phyloP scores from a whole-genome alignment of 768 basidiomycete species.

The Cystobasidium onofrii region DNA sequence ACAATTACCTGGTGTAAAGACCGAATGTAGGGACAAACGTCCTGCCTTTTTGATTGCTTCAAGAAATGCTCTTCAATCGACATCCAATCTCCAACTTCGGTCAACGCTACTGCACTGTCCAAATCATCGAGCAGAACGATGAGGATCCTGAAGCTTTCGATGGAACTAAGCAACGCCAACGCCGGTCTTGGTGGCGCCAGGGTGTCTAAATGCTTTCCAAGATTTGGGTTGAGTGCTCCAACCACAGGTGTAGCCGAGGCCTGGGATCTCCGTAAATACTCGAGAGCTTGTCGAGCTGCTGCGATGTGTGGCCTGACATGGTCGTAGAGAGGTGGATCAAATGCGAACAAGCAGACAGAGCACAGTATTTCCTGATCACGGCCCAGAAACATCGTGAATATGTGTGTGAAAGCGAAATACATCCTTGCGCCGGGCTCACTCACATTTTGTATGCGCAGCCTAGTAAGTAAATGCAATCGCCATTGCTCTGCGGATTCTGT shows the following conservation, averaged over 20 bases:
- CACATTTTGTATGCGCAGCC: constrained; percentile 1
- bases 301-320: neutral
- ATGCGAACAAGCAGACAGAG: constrained; percentile 18
- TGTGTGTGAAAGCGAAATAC: neutral
- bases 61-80: constrained; percentile 19
- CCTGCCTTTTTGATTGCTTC: neutral
- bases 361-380: constrained; percentile 5
- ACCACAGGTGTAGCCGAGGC: neutral
- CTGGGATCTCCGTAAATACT: neutral
- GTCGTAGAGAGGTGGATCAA: constrained; percentile 3
- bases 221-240: neutral
- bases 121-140: neutral
- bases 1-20: constrained; percentile 28
- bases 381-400: neutral
- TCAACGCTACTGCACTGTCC: neutral
- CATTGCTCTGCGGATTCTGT: neutral
- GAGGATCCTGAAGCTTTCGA: neutral
- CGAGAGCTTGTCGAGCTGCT: neutral
- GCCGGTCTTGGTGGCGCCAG: constrained; percentile 21
- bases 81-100: neutral
- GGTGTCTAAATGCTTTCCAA: neutral
- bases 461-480: neutral
- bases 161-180: neutral
- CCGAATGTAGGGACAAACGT: constrained; percentile 5
- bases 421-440: neutral